A percentile compares a stretch with the other conserved stretches of the same genome.
phyloP scores from a whole-genome alignment of 129 eudicot species.

The Apium graveolens region DNA sequence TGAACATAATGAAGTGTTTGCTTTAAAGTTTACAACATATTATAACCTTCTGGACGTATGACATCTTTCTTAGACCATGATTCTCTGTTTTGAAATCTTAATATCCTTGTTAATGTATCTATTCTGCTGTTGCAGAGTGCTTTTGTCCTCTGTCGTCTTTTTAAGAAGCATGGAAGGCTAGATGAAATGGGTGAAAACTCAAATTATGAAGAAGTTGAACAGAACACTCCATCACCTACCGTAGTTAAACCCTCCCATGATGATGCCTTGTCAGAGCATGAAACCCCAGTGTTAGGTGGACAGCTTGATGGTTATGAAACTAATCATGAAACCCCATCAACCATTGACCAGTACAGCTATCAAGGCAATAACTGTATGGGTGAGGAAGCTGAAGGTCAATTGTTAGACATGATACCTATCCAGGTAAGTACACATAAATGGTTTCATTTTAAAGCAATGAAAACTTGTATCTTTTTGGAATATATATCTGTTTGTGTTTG shows the following conservation, averaged over 20 bases:
- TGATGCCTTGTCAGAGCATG: conserved; percentile 39
- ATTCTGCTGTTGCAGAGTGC: conserved; percentile 43
- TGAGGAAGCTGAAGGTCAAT: conserved; percentile 24
- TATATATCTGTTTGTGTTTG: conserved; percentile 13
- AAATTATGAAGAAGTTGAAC: conserved; percentile 47
- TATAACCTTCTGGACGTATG: not conserved
- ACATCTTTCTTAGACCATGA: not conserved
- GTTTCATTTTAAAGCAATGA: not conserved
- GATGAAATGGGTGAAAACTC: conserved; percentile 51
- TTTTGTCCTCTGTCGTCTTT: conserved; percentile 72
- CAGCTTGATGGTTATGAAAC: conserved; percentile 21
- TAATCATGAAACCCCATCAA: conserved; percentile 21
- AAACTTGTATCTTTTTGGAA: not conserved
- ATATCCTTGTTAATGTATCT: not conserved
- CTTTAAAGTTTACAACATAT: not conserved
- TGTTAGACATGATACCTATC: conserved; percentile 18
- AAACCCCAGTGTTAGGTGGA: conserved; percentile 32
- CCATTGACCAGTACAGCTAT: conserved; percentile 24
- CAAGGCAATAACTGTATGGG: conserved; percentile 11
- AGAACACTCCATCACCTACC: conserved; percentile 30
- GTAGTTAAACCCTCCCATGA: conserved; percentile 34
- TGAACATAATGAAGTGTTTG: not conserved
- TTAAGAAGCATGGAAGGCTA: conserved; percentile 54
- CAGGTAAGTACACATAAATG: conserved; percentile 19
- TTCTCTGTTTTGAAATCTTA: not conserved